Evolutionary conservation across 495 filamentous ascomycete species (phyloP).

Genomic region (Eremomyces bilateralis): DNA sequence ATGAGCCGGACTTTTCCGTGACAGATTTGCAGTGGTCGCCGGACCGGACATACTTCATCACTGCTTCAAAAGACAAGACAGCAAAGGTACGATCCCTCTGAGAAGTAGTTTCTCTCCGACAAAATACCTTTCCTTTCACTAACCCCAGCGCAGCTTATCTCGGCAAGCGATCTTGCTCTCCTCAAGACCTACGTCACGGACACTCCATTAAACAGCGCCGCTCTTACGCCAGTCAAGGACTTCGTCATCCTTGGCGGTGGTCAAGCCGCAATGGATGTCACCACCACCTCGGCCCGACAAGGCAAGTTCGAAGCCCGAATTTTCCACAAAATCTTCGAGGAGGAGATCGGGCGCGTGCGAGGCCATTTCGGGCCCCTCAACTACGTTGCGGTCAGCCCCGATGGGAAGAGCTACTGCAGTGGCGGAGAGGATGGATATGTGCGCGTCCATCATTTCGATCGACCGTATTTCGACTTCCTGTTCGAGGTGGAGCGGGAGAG

Average conservation of each 20-base stretch:
- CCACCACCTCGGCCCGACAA: constrained; percentile 78
- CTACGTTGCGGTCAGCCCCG: constrained; percentile 71
- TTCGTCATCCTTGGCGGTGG: constrained; percentile 94
- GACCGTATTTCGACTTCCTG: constrained; percentile 92
- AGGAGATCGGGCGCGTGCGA: constrained; percentile 89
- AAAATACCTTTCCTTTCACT: not conserved
- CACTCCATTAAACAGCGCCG: constrained; percentile 90
- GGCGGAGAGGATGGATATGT: constrained; percentile 98
- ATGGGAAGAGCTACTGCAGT: constrained; percentile 74
- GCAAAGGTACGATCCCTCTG: constrained; percentile 43
- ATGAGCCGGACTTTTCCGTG: constrained; percentile 65
- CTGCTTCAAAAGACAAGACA: constrained; percentile 90
- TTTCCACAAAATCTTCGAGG: constrained; percentile 98
- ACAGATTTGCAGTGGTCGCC: constrained; percentile 87
- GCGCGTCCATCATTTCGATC: constrained; percentile 94
- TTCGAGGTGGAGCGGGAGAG: constrained; percentile 79
- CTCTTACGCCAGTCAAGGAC: constrained; percentile 83
- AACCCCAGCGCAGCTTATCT: constrained; percentile 36
- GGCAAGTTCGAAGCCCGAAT: constrained; percentile 98
- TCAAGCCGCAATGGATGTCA: constrained; percentile 97
- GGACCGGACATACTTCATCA: constrained; percentile 95
- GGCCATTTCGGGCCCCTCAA: constrained; percentile 94
- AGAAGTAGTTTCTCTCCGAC: not conserved
- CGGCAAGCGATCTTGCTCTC: constrained; percentile 61
- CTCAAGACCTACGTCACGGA: constrained; percentile 83